Evolutionary conservation across 371 early-diverging fungal species (phyloP).

Genomic region (Fennellomyces sp.): DNA sequence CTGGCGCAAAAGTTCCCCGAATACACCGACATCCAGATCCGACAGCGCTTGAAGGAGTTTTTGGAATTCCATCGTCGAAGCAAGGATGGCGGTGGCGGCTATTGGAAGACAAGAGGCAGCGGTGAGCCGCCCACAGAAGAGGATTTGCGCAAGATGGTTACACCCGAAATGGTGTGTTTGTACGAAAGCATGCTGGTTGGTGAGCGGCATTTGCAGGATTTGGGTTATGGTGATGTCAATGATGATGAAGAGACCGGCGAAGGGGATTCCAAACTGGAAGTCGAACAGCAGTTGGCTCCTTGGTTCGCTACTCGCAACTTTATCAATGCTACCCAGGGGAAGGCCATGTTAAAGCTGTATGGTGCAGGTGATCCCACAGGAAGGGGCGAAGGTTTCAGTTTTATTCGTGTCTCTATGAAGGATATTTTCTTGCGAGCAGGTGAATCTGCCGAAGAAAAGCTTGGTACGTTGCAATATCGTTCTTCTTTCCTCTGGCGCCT

Average conservation of each 20-base stretch:
- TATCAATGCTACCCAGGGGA: constrained; percentile 87
- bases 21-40: constrained; percentile 82
- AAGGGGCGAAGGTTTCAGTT: constrained; percentile 98
- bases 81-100: constrained; percentile 77
- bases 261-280: constrained; percentile 75
- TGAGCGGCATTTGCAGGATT: constrained; percentile 93
- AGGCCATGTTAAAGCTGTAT: constrained; percentile 92
- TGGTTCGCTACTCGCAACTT: constrained; percentile 99
- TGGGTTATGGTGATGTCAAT: constrained; percentile 81
- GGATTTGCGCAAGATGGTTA: constrained; percentile 91
- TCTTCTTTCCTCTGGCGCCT: too few species aligned
- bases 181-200: constrained; percentile 98
- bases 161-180: constrained; percentile 99
- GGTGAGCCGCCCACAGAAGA: constrained; percentile 90
- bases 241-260: constrained; percentile 71
- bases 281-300: constrained; percentile 94
- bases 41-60: constrained; percentile 95
- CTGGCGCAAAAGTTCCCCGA: constrained; percentile 83
- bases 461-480: too few species aligned
- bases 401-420: constrained; percentile 96
- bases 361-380: constrained; percentile 99
- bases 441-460: constrained; percentile 82
- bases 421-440: constrained; percentile 93
- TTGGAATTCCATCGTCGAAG: constrained; percentile 93
- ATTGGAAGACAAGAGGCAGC: constrained; percentile 90